Evolutionary conservation across 495 filamentous ascomycete genomes (phyloP), one percentile per base, ranked within the genome.

Genomic region (Penicillium silybi): DNA sequence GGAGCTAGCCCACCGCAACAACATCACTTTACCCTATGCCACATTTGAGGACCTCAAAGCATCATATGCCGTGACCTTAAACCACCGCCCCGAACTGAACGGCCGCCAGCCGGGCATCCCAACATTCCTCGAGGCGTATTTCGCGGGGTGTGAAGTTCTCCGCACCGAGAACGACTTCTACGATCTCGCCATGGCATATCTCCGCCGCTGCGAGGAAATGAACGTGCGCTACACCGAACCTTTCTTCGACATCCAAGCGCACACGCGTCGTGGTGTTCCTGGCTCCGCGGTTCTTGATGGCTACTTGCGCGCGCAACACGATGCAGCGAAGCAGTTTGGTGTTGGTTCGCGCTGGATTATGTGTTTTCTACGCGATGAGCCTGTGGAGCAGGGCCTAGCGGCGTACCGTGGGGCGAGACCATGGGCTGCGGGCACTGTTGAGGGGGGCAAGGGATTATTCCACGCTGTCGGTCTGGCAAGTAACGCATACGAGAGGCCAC

Each of bases 161-260:
- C 62, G 53, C 39, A 69, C 60, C 6, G 65, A 70, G 41, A 47
- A 59, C 9, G 72, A 75, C 53, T 75, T 73, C 46, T 72, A 72
- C 38, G 71, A 74, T 48, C 64, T 75, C 11, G 72, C 64, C 1
- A 72, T 70, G 65, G 56, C 58, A 3, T 75, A 75, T 43, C 57
- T 74, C 4, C 37, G 32, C 15, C 65, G 63, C 10, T 70, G 65
- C 41, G 42, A 48, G 0, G 53, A 41, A 10, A 69, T 71, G 66
- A 72, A 71, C 23, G 70, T 75, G n/a, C 58, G 68, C n/a, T 72
- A 75, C 46, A 52, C 61, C 10, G 72, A 75, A 50, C 59, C 69
- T 9, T 75, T 73, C 57, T 75, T 75, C 41, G 72, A 75, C 47
- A 67, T 69, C 13, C 72, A 75, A 45, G 71, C 72, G 2, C 72